Conservation (phyloP, 176 grass and related monocot genomes). For the Cenchrus americanus region DNA sequence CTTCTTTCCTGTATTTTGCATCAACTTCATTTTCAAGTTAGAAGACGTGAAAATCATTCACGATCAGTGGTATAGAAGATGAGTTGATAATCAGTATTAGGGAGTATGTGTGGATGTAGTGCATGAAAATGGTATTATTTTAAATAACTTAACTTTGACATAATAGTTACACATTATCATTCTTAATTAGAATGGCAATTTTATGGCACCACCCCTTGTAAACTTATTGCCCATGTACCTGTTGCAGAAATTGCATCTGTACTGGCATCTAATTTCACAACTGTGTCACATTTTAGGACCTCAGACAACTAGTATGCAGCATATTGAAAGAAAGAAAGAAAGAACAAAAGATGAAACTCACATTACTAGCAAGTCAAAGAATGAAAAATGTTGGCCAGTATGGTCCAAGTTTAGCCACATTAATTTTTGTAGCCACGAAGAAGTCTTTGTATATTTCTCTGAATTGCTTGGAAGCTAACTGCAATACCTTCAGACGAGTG, state of each 20-base stretch:
- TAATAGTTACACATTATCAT: too few species aligned
- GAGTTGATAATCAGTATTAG: background rate
- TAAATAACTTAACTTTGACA: too few species aligned
- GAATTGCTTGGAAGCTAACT: background rate
- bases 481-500: background rate
- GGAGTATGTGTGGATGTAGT: background rate
- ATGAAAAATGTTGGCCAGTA: background rate
- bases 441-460: background rate
- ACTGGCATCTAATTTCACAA: too few species aligned
- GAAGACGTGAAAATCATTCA: background rate
- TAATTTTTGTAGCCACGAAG: background rate
- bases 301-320: background rate
- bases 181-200: too few species aligned
- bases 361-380: too few species aligned
- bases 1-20: background rate
- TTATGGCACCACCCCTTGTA: too few species aligned
- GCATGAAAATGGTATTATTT: background rate
- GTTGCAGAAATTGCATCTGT: too few species aligned
- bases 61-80: background rate
- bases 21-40: background rate
- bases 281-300: background rate
- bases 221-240: too few species aligned
- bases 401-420: background rate
- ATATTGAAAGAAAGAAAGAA: background rate
- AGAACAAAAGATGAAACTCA: background rate